Conservation (phyloP, 805 yeast species). For the Scheffersomyces ergatensis region DNA sequence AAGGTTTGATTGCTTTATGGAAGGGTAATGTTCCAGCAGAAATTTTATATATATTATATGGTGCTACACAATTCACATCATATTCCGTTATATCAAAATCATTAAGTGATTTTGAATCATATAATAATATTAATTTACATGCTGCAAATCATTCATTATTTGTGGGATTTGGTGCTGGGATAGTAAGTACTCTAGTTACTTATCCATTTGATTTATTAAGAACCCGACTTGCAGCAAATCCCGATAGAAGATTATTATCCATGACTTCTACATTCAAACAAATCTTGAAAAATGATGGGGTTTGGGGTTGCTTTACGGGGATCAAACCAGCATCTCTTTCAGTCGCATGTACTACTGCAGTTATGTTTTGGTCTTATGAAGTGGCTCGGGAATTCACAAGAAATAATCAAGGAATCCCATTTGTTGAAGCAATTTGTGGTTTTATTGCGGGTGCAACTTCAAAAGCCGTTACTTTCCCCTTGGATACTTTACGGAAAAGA, state of each 20-base stretch:
- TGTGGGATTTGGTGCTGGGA: conserved; percentile 79
- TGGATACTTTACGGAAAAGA: conserved; percentile 79
- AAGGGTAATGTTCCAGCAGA: conserved; percentile 95
- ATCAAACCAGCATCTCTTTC: conserved; percentile 53
- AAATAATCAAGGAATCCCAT: conserved; percentile 28
- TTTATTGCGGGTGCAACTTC: conserved; percentile 73
- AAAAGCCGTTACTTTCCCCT: conserved; percentile 76
- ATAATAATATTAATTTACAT: conserved; percentile 19
- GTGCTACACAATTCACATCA: conserved; percentile 79
- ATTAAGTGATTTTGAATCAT: conserved; percentile 29
- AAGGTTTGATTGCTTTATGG: conserved; percentile 83
- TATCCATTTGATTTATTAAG: conserved; percentile 91
- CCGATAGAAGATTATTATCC: conserved; percentile 33
- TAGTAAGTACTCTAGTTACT: conserved; percentile 65
- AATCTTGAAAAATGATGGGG: conserved; percentile 34
- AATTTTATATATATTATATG: conserved; percentile 77
- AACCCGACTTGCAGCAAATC: conserved; percentile 78
- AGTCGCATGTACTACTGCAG: conserved; percentile 68
- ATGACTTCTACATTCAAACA: conserved; percentile 21
- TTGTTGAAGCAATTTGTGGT: conserved; percentile 60
- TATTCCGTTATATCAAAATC: conserved; percentile 54
- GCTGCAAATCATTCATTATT: conserved; percentile 45
- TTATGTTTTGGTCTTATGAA: conserved; percentile 72
- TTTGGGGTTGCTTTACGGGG: conserved; percentile 50
- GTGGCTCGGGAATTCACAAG: conserved; percentile 36